A percentile compares a stretch with the other conserved stretches of the same genome.
These are phyloP conservation scores for Mallotus japonicus DNA, from an alignment of 441 rosid species.

Conservation along the genomic window DNA sequence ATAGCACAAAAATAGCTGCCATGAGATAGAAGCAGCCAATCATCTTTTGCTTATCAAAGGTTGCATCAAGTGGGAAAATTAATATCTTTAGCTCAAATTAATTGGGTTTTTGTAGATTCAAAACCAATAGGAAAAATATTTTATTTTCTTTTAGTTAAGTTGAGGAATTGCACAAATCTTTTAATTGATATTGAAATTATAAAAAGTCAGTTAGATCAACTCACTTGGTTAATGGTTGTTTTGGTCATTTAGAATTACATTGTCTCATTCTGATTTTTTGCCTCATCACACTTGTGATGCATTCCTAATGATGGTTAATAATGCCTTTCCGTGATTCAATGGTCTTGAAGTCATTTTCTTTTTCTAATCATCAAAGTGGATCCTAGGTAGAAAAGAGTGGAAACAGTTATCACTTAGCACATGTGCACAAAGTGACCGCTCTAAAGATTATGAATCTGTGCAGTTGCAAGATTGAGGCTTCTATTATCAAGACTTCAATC, in stretches of 20 bases:
- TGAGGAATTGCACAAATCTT: neutral
- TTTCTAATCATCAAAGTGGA: neutral
- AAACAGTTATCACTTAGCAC: neutral
- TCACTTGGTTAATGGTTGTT: neutral
- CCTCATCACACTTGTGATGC: neutral
- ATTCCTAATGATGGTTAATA: neutral
- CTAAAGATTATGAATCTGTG: neutral
- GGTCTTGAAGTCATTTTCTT: neutral
- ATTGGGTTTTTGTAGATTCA: neutral
- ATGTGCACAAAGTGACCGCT: neutral
- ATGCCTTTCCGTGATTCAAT: neutral
- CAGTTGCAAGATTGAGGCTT: neutral
- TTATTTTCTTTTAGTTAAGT: neutral
- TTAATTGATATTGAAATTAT: neutral
- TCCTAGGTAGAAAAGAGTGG: neutral
- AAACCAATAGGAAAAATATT: neutral
- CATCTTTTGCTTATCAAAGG: slow-evolving; percentile 53
- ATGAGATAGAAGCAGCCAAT: slow-evolving; percentile 68
- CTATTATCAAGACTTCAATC: neutral
- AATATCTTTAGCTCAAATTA: slow-evolving; percentile 17
- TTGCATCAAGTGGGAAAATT: neutral
- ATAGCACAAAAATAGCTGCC: slow-evolving; percentile 52
- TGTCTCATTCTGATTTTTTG: neutral
- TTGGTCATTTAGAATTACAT: neutral
- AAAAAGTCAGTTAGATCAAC: neutral